Percentiles rank a stretch among this genome's conserved stretches.
phyloP scores from a whole-genome alignment of 2,329 filamentous ascomycete genomes.

The Leptoxyphium fumago region DNA sequence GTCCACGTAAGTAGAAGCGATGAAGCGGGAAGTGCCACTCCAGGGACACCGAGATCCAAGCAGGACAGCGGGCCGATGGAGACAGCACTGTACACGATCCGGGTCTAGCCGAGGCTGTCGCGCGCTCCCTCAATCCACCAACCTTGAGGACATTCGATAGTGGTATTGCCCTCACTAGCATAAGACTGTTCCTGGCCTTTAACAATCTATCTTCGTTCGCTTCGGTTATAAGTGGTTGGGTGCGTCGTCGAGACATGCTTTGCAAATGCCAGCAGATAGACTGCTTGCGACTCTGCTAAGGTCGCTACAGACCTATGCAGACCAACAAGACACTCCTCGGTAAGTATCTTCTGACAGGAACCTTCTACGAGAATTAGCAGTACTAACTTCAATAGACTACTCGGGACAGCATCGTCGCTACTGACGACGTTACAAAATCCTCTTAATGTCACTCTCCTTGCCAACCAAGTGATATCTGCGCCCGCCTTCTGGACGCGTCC shows the following conservation, averaged over 20 bases:
- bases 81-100: no score
- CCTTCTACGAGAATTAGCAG: not conserved
- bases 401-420: conserved; percentile 52
- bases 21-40: no score
- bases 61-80: no score
- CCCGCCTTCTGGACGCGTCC: conserved; percentile 55
- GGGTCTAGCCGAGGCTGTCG: no score
- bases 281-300: conserved; percentile 53
- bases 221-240: no score
- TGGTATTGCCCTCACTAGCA: no score
- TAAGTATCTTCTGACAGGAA: conserved; percentile 21
- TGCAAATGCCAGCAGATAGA: conserved; percentile 48
- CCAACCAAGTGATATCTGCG: conserved; percentile 55
- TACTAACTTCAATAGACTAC: conserved; percentile 25
- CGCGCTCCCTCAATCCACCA: no score
- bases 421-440: conserved; percentile 58
- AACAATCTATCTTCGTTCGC: no score
- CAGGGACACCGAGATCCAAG: no score
- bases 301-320: conserved; percentile 43
- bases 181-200: no score
- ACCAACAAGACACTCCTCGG: conserved; percentile 45
- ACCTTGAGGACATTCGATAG: no score
- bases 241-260: not conserved
- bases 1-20: no score
- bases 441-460: conserved; percentile 58